Evolutionary conservation across 352 stramenopile genomes (phyloP), one percentile per base, ranked within the genome.

Genomic region (Phytophthora podocarpi): DNA sequence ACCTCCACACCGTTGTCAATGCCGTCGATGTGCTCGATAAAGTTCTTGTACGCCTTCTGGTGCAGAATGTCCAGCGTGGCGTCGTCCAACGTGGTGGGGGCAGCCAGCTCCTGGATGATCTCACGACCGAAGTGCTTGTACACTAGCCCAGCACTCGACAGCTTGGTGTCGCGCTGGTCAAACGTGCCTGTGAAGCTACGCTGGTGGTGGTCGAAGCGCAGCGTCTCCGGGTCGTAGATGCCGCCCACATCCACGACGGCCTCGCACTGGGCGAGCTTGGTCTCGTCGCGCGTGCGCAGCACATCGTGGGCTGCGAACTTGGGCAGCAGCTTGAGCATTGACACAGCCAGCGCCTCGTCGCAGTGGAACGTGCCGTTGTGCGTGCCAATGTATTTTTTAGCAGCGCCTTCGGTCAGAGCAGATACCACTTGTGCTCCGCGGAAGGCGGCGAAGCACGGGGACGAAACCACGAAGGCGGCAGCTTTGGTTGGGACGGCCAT

Each of bases 91-190:
- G 45, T 40, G 5, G 78, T 80, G 7, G 67, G 55, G 6, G 60
- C 72, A 2, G 79, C 75, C 47, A 96, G 58, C 42, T 76, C 67
- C 55, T 78, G 92, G 59, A 99, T 96, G 52, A 99, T 97, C 35
- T 98, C 92, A 28, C 89, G 87, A 8, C 97, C 97, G 85, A 98
- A 99, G 85, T 99, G 97, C 61, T 98, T 97, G 89, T 99, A 99
- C 18, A 99, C 91, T 8, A 99, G 84, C 0, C 97, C 97, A 26
- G 96, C 97, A 51, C 94, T 98, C 46, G 86, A 98, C 24, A 99
- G 76, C 61, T 98, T 98, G 1, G 91, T 97, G 48, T 72, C 94
- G 16, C 80, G 65, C 36, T 78, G 64, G 42, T 88, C 83, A 40
- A 98, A 94, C 2, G 83, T 93, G 32, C 85, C 80, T 11, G 81